Conservation (phyloP, 2,329 filamentous ascomycete species). For the Madurella mycetomatis region DNA sequence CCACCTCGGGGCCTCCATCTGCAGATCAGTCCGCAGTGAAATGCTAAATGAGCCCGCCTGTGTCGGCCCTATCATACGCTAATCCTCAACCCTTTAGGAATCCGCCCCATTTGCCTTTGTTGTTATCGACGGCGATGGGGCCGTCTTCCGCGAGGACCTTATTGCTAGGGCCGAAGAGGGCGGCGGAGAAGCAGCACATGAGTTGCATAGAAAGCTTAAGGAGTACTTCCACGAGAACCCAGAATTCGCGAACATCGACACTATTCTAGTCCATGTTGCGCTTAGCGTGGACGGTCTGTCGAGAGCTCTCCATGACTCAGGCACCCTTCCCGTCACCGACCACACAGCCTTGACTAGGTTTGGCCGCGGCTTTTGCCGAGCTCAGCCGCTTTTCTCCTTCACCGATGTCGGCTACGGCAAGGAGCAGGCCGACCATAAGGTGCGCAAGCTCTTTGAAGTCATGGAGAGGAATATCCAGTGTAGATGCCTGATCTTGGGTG, state of each 20-base stretch:
- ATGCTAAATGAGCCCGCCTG: neutral
- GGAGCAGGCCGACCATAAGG: conserved; percentile 34
- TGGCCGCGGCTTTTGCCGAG: conserved; percentile 32
- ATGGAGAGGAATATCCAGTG: conserved; percentile 33
- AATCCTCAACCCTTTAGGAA: conserved; percentile 25
- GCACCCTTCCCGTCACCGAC: conserved; percentile 25
- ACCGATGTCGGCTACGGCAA: conserved; percentile 34
- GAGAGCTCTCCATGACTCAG: conserved; percentile 27
- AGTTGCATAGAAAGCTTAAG: conserved; percentile 20
- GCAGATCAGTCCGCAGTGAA: neutral
- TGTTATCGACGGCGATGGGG: conserved; percentile 36
- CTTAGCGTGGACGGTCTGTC: conserved; percentile 33
- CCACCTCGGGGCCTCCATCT: neutral
- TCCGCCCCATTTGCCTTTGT: conserved; percentile 32
- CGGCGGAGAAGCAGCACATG: conserved; percentile 31
- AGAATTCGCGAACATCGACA: conserved; percentile 28
- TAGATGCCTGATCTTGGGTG: conserved; percentile 32
- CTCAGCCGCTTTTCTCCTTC: conserved; percentile 34
- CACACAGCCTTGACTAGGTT: conserved; percentile 29
- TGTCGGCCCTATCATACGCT: neutral
- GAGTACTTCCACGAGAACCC: conserved; percentile 25
- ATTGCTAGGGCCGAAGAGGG: conserved; percentile 31
- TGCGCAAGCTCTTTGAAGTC: conserved; percentile 32
- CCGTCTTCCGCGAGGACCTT: conserved; percentile 32
- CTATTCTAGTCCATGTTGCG: conserved; percentile 32